Evolutionary conservation across 371 early-diverging fungal genomes (phyloP).

Genomic region (Mucor piriformis): DNA sequence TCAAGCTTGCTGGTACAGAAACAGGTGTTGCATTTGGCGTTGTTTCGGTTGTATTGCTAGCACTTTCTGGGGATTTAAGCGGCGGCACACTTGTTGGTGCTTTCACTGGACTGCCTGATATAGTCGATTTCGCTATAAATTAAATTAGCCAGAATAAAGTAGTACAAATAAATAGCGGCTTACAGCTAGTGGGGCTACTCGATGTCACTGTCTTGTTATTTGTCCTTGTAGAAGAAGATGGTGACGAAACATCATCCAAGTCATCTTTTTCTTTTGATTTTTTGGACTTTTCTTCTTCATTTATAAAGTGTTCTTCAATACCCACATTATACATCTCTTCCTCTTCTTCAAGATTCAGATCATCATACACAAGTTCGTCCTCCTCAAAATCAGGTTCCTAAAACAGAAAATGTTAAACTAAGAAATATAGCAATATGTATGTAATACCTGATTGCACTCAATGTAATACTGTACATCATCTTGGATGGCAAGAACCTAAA

Average conservation of each 20-base stretch:
- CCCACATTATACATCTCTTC: slow-evolving; percentile 76
- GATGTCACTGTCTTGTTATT: slow-evolving; percentile 8
- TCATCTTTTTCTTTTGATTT: slow-evolving; percentile 12
- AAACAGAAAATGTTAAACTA: not conserved
- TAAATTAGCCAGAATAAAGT: not conserved
- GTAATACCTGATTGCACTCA: slow-evolving; percentile 70
- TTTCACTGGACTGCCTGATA: slow-evolving; percentile 17
- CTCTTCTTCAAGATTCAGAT: slow-evolving; percentile 89
- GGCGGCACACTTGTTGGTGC: slow-evolving; percentile 14
- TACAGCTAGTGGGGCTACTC: slow-evolving; percentile 17
- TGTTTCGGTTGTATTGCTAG: not conserved
- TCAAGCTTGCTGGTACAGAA: slow-evolving; percentile 18
- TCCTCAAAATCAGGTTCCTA: slow-evolving; percentile 88
- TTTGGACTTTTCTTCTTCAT: slow-evolving; percentile 19
- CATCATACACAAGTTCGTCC: slow-evolving; percentile 93
- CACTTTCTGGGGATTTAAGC: slow-evolving; percentile 7
- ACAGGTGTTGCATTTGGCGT: not conserved
- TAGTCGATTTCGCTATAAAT: slow-evolving; percentile 15
- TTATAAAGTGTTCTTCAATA: slow-evolving; percentile 46
- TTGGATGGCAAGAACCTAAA: slow-evolving; percentile 24
- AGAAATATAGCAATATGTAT: not conserved
- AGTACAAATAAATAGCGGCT: not conserved
- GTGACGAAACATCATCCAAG: slow-evolving; percentile 6
- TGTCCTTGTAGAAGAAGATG: not conserved
- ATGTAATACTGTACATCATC: slow-evolving; percentile 93